phyloP scores from a whole-genome alignment of 2,329 filamentous ascomycete genomes.

The Lojkania enalia region DNA sequence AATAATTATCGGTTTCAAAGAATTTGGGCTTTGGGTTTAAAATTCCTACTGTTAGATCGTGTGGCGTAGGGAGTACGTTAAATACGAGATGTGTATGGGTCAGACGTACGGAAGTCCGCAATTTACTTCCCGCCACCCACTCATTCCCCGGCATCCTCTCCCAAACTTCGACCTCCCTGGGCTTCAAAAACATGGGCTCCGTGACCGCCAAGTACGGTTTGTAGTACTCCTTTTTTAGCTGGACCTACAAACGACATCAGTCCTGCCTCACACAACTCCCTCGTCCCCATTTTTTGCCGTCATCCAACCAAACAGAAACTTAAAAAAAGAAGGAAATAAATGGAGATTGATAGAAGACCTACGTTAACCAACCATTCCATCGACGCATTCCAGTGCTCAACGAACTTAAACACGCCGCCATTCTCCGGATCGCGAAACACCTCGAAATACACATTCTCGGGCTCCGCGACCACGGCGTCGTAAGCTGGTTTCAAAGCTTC shows the following conservation, averaged over 20 bases:
- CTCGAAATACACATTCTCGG: slow-evolving; percentile 52
- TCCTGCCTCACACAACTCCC: not conserved
- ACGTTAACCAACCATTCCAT: slow-evolving; percentile 23
- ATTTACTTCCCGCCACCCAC: too few relatives aligned
- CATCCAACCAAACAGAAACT: not conserved
- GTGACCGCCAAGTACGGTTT: slow-evolving; percentile 19
- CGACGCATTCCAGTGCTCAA: slow-evolving; percentile 27
- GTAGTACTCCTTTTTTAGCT: slow-evolving; percentile 27
- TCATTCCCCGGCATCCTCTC: slow-evolving; percentile 17
- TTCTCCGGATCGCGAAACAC: slow-evolving; percentile 29
- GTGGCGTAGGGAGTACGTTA: too few relatives aligned
- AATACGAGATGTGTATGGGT: too few relatives aligned
- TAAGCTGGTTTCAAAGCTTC: slow-evolving; percentile 45
- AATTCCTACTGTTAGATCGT: too few relatives aligned
- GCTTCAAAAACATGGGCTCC: slow-evolving; percentile 24
- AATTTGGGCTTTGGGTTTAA: too few relatives aligned
- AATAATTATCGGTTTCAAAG: too few relatives aligned
- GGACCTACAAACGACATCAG: slow-evolving; percentile 15
- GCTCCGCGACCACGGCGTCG: slow-evolving; percentile 48
- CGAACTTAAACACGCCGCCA: slow-evolving; percentile 22
- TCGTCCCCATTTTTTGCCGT: not conserved
- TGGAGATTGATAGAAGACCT: slow-evolving; percentile 10
- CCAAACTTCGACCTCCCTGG: slow-evolving; percentile 20
- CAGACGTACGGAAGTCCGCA: too few relatives aligned
- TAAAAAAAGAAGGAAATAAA: not conserved